Evolutionary conservation across 768 basidiomycete genomes (phyloP).

Genomic region (Mrakia blollopis): DNA sequence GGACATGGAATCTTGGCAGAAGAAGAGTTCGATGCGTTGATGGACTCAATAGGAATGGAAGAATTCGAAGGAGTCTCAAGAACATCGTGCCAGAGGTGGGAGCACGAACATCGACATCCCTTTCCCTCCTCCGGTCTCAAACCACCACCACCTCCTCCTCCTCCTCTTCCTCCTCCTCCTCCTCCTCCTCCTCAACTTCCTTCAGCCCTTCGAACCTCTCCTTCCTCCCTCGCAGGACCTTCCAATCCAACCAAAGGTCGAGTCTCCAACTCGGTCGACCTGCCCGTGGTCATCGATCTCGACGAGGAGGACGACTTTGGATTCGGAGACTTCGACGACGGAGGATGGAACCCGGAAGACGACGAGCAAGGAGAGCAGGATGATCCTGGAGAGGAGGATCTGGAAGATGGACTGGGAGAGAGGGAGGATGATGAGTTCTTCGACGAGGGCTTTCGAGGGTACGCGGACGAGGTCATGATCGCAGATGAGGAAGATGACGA

Average conservation of each 20-base stretch:
- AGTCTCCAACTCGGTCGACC: neutral
- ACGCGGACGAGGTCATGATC: constrained; percentile 37
- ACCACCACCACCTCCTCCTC: neutral
- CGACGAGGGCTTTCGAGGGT: constrained; percentile 33
- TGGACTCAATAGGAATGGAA: neutral
- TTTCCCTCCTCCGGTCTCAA: neutral
- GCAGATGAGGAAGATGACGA: constrained; percentile 38
- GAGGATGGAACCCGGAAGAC: constrained; percentile 48
- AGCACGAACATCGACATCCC: neutral
- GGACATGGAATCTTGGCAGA: neutral
- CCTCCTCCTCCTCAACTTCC: neutral
- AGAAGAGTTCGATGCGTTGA: neutral
- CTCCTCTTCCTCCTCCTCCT: neutral
- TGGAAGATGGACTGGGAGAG: constrained; percentile 34
- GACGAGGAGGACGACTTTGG: constrained; percentile 41
- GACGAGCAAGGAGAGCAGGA: constrained; percentile 38
- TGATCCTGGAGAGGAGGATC: constrained; percentile 38
- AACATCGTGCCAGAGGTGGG: constrained; percentile 14
- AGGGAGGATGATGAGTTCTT: constrained; percentile 33
- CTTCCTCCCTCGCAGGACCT: neutral
- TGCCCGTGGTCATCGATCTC: neutral
- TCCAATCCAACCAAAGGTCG: neutral
- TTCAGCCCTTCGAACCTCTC: neutral
- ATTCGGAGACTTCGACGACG: constrained; percentile 66
- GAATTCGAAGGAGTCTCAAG: neutral